Evolutionary conservation across 129 eudicot genomes (phyloP).

Genomic region (Smallanthus sonchifolius): DNA sequence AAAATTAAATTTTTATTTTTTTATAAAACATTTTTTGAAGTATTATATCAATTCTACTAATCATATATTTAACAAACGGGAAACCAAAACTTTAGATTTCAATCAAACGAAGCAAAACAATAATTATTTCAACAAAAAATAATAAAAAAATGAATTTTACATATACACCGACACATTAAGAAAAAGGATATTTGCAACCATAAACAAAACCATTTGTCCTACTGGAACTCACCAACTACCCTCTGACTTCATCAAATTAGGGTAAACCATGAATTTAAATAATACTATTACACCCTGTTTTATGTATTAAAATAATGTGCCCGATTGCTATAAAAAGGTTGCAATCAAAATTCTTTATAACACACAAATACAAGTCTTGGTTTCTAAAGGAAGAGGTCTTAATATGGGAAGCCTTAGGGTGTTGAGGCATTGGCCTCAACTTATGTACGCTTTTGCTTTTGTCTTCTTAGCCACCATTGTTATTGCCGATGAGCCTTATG

Average conservation of each 20-base stretch:
- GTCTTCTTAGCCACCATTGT: slow-evolving; percentile 12
- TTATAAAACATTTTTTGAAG: too few relatives aligned
- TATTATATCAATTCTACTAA: too few relatives aligned
- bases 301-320: not conserved
- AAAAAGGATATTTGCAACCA: too few relatives aligned
- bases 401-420: slow-evolving; percentile 17
- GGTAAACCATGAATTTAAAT: not conserved
- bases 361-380: not conserved
- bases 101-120: too few relatives aligned
- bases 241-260: not conserved
- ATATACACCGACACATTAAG: too few relatives aligned
- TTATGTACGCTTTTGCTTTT: slow-evolving; percentile 15
- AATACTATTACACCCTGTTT: slow-evolving; percentile 11
- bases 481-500: slow-evolving; percentile 23
- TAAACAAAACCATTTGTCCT: not conserved
- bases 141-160: too few relatives aligned
- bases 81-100: too few relatives aligned
- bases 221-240: not conserved
- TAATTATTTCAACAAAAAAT: too few relatives aligned
- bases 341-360: not conserved
- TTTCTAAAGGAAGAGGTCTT: not conserved
- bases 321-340: slow-evolving; percentile 16
- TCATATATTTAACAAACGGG: too few relatives aligned
- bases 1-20: too few relatives aligned
- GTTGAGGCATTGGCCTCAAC: slow-evolving; percentile 30